These are phyloP conservation scores for Paraurostyla sp. DNA, from an alignment of 73 alveolate genomes.

Conservation along the genomic window DNA sequence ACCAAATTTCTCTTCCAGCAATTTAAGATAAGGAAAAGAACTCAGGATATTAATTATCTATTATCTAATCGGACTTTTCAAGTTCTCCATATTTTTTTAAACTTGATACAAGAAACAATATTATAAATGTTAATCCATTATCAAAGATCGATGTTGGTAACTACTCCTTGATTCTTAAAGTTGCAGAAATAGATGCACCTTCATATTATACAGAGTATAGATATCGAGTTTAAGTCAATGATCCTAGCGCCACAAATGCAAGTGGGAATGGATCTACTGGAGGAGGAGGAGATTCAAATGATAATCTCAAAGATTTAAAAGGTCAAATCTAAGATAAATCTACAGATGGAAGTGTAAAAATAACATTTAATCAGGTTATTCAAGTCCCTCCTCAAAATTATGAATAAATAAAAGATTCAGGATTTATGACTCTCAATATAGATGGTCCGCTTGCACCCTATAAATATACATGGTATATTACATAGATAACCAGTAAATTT, in stretches of 20 bases:
- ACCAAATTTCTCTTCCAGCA: slow-evolving; percentile 19
- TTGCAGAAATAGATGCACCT: slow-evolving; percentile 51
- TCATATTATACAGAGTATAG: slow-evolving; percentile 15
- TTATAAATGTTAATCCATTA: slow-evolving; percentile 33
- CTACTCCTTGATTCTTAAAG: not conserved
- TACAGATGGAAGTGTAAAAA: slow-evolving; percentile 17
- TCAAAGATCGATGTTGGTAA: slow-evolving; percentile 3
- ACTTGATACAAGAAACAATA: slow-evolving; percentile 11
- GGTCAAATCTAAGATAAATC: not conserved
- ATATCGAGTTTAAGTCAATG: not conserved
- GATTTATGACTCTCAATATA: not conserved
- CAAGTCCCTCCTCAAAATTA: slow-evolving; percentile 1
- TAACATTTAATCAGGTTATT: not conserved
- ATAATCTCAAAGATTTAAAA: not conserved
- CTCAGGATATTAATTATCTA: not conserved
- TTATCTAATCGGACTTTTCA: slow-evolving; percentile 1
- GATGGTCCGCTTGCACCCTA: slow-evolving; percentile 32
- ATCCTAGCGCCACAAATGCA: not conserved
- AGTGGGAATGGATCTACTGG: not conserved
- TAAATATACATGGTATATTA: slow-evolving; percentile 8
- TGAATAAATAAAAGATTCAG: not conserved
- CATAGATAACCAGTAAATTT: not conserved
- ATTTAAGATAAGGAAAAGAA: slow-evolving; percentile 32
- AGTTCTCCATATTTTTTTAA: slow-evolving; percentile 18
- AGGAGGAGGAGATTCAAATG: not conserved